Evolutionary conservation across 306 rosid species (phyloP).

Genomic region (Malus fusca): DNA sequence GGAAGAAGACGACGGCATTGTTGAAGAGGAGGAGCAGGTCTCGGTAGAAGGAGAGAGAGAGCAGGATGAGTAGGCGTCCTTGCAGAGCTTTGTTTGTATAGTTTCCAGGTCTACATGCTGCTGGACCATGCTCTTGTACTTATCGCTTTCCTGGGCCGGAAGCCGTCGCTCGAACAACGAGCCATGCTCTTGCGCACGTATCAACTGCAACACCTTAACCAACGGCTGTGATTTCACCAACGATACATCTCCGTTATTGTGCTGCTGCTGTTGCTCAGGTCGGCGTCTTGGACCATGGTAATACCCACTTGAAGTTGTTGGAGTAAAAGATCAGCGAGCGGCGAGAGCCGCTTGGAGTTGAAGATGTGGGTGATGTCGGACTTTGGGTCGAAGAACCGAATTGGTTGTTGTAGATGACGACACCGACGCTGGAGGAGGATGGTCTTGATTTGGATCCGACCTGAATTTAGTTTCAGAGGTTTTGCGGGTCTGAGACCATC

Average conservation of each 20-base stretch:
- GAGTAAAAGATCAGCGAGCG: too few species aligned
- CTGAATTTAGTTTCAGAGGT: too few species aligned
- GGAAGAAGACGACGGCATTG: conserved; percentile 51
- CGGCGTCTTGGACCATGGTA: too few species aligned
- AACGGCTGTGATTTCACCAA: conserved; percentile 51
- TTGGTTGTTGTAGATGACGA: too few species aligned
- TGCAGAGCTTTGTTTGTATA: conserved; percentile 38
- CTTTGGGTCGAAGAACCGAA: too few species aligned
- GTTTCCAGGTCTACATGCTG: conserved; percentile 63
- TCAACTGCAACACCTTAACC: conserved; percentile 38
- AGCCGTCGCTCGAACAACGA: conserved; percentile 69
- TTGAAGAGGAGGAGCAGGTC: conserved; percentile 61
- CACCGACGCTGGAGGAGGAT: too few species aligned
- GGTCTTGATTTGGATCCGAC: too few species aligned
- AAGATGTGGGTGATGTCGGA: too few species aligned
- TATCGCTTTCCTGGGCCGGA: conserved; percentile 54
- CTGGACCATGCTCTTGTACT: conserved; percentile 41
- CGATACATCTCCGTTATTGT: conserved; percentile 16
- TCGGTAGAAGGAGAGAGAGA: conserved; percentile 36
- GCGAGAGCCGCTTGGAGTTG: too few species aligned
- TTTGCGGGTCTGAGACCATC: too few species aligned
- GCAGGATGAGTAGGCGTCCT: conserved; percentile 45
- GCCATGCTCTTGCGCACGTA: conserved; percentile 47
- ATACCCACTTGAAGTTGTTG: too few species aligned
- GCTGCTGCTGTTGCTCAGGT: conserved; percentile 11